A percentile compares a stretch with the other conserved stretches of the same genome.
phyloP scores from a whole-genome alignment of 257 asterid genomes.

The Primulina huaijiensis region DNA sequence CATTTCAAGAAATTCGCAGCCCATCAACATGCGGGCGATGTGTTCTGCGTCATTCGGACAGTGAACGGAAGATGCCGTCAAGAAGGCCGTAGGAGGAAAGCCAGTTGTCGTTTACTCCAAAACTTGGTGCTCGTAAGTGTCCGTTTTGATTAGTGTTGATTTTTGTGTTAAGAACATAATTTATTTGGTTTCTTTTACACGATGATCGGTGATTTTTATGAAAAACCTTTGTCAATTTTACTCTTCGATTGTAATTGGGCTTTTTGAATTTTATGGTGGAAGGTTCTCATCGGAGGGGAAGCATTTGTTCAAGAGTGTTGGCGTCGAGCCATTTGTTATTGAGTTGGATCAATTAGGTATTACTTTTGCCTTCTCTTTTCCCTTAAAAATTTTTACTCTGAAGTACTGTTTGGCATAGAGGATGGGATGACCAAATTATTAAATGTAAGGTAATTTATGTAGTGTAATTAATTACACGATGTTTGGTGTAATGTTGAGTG shows the following conservation, averaged over 20 bases:
- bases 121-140: conserved; percentile 88
- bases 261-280: conserved; percentile 20
- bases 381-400: background rate
- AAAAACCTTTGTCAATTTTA: background rate
- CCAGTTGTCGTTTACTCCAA: conserved; percentile 94
- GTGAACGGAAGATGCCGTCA: conserved; percentile 57
- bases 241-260: background rate
- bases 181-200: background rate
- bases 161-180: background rate
- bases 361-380: background rate
- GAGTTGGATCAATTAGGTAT: conserved; percentile 85
- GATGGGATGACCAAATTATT: too few species aligned
- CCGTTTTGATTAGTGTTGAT: background rate
- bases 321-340: conserved; percentile 73
- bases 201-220: background rate
- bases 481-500: too few species aligned
- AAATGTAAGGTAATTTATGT: too few species aligned
- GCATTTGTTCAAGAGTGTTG: conserved; percentile 68
- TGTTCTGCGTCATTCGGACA: conserved; percentile 56
- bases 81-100: conserved; percentile 50
- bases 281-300: conserved; percentile 87
- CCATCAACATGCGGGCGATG: conserved; percentile 53
- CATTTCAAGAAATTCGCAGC: conserved; percentile 26
- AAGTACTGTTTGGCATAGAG: too few species aligned
- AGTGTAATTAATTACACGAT: too few species aligned